These are phyloP conservation scores for Umbelopsis ramanniana DNA, from an alignment of 192 early-diverging fungal genomes.

Conservation along the genomic window DNA sequence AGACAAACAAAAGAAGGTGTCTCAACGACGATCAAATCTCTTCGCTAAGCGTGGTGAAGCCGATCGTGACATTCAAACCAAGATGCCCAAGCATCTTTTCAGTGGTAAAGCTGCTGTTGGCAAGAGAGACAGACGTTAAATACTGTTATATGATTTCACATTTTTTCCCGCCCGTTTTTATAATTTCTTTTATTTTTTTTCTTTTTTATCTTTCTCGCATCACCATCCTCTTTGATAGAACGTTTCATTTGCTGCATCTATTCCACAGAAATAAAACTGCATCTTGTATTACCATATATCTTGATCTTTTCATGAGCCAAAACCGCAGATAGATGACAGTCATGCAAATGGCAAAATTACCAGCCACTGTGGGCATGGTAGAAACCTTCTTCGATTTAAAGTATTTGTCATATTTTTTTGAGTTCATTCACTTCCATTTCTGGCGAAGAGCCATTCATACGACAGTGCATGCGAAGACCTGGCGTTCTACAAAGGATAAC, in stretches of 20 bases:
- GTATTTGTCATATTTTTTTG: not conserved
- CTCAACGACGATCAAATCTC: conserved; percentile 75
- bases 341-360: no score
- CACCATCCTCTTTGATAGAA: conserved; percentile 14
- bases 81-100: conserved; percentile 99
- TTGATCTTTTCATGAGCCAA: not conserved
- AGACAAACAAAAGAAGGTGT: conserved; percentile 76
- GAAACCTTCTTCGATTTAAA: not conserved
- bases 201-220: conserved; percentile 1
- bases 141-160: conserved; percentile 6
- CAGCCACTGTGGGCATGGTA: not conserved
- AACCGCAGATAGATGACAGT: not conserved
- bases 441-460: not conserved
- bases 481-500: not conserved
- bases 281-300: conserved; percentile 19
- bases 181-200: conserved; percentile 23
- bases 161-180: not conserved
- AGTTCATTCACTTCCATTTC: not conserved
- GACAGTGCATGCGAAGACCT: not conserved
- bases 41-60: conserved; percentile 88
- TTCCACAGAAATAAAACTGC: conserved; percentile 23
- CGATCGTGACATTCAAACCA: conserved; percentile 89
- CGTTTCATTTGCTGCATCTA: conserved; percentile 22
- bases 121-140: conserved; percentile 81
- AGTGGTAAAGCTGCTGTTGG: conserved; percentile 86